Evolutionary conservation across 1,284 basidiomycete genomes (phyloP), one percentile per base, ranked within the genome.

Genomic region (Phlebopus sp.): DNA sequence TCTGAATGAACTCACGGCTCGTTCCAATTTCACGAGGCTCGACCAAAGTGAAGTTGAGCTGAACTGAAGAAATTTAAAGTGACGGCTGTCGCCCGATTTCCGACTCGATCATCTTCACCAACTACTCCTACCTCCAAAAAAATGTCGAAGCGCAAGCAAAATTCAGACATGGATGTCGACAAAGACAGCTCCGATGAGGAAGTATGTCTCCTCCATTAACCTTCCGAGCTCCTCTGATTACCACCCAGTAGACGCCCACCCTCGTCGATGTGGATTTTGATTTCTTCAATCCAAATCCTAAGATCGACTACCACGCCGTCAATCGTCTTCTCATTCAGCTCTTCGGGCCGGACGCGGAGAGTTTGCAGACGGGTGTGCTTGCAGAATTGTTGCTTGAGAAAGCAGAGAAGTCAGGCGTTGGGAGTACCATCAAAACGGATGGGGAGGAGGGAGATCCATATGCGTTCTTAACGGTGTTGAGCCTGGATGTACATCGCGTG

Each of bases 361-460:
- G 72, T 3, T 73, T 97, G 41, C 73, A 86, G 54, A 69, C 88
- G 0, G 77, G 86, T 49, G 82, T 85, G 3, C 77, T 97, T 3
- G 79, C 87, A 0, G 88, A 94, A 48, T 74, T 94, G 21, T 81
- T 96, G 14, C 69, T 93, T 15, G 70, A 74, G 1, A 85, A 89
- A 56, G 81, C 86, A 1, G 76, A 80, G 3, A 52, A 62, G 44
- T 61, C 45, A 29, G 63, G 62, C 0, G 79, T 92, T 7, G 93
- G 93, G n/a, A 89, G 88, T 25, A 92, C 90, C 1, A 84, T 97
- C 61, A 97, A 97, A 71, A 91, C 88, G 14, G 92, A 96, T 60
- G 92, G 92, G 8, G 78, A 79, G 44, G 90, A 92, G 59, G 89
- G 85, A 56, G 92, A 95, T 71, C 92, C 93, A 14, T 92, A 86